Evolutionary conservation across 768 basidiomycete species (phyloP), one percentile per base, ranked within the genome.

Genomic region (Trametes villosa): DNA sequence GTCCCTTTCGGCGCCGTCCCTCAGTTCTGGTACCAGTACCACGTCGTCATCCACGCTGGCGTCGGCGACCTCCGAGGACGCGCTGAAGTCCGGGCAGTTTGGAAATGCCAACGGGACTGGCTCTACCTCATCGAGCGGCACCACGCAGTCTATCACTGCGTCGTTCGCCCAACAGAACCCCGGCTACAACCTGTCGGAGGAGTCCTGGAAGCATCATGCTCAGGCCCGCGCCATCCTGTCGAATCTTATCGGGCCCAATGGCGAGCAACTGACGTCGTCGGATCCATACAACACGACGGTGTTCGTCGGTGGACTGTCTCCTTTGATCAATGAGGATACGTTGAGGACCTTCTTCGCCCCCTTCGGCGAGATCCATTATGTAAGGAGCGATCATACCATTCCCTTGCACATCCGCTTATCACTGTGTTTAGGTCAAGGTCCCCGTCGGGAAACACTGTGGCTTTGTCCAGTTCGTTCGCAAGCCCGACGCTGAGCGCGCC

Each of bases 201-300:
- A 91, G 70, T 88, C 90, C 9, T 90, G 88, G 89, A 89, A 91
- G 71, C 91, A 92, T 65, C 88, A 92, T 53, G 86, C 87, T 1
- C 92, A 92, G 72, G 91, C 91, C 44, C 84, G 89, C 7, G 89
- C 91, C 2, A 91, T 93, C 57, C 75, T 94, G 57, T 88, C 90
- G 12, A 92, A 91, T 67, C 76, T 93, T 20, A 91, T 94, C 41
- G 92, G 92, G 22, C 91, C 90, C 0, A 92, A 93, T 62, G 92
- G 91, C 57, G 89, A 93, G 76, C 86, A 92, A 72, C 77, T 94
- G 63, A 92, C 91, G 29, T 91, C 90, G 24, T 92, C 89, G 22
- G 94, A 96, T 68, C 94, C 94, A n/a, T 94, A 94, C 70, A 97
- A 96, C 69, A 96, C 94, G 15, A 97, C 95, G 2, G 94, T 94